A percentile compares a stretch with the other conserved stretches of the same genome.
phyloP scores from a whole-genome alignment of 768 basidiomycete species.

The Tremella fuciformis region DNA sequence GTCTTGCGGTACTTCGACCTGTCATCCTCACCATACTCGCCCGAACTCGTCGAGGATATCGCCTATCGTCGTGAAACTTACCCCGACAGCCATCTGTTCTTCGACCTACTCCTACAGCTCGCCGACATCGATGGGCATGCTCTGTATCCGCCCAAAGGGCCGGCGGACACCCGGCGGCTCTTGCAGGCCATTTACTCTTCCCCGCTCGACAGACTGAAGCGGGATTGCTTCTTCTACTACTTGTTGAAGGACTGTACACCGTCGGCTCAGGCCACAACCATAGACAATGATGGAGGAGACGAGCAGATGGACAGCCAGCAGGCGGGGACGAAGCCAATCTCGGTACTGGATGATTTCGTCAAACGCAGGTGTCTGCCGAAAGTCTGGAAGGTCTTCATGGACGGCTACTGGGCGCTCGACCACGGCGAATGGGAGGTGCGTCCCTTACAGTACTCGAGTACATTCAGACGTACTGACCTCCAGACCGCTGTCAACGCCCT shows the following conservation, averaged over 20 bases:
- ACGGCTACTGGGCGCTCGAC: conserved; percentile 45
- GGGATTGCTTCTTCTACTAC: conserved; percentile 45
- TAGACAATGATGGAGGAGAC: conserved; percentile 3
- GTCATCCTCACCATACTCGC: conserved; percentile 29
- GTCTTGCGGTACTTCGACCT: conserved; percentile 43
- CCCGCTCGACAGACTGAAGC: conserved; percentile 35
- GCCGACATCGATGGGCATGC: conserved; percentile 31
- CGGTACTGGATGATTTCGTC: conserved; percentile 22
- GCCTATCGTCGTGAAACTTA: conserved; percentile 16
- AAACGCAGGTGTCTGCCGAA: conserved; percentile 32
- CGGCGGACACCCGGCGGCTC: conserved; percentile 29
- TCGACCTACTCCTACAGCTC: conserved; percentile 32
- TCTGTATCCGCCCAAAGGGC: conserved; percentile 39
- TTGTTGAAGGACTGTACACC: conserved; percentile 30
- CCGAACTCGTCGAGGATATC: conserved; percentile 9
- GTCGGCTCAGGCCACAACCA: neutral
- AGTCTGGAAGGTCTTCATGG: conserved; percentile 42
- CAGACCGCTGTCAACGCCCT: conserved; percentile 31
- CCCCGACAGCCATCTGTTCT: conserved; percentile 32
- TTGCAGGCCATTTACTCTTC: conserved; percentile 30
- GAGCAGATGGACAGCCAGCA: neutral
- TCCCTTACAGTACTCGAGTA: neutral
- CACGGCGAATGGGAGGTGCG: conserved; percentile 41
- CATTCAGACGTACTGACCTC: neutral
- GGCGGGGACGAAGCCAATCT: conserved; percentile 10